Evolutionary conservation across 345 rosid genomes (phyloP).

Genomic region (Jatropha curcas): DNA sequence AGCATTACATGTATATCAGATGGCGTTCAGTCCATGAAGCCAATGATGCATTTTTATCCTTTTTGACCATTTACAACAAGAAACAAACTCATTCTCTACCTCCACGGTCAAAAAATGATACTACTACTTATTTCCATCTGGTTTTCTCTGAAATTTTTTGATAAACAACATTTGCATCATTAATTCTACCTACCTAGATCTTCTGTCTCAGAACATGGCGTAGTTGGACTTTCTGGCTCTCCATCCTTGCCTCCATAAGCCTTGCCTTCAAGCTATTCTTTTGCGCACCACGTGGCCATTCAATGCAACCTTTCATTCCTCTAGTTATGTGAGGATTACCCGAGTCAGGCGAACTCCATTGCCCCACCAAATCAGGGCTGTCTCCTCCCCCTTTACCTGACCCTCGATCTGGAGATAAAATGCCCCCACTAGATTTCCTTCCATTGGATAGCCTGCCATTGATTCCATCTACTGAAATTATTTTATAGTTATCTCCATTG

Average conservation of each 20-base stretch:
- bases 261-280: constrained; percentile 86
- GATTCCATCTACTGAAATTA: constrained; percentile 62
- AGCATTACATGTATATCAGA: constrained; percentile 2
- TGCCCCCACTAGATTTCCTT: constrained; percentile 60
- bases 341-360: constrained; percentile 85
- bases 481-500: constrained; percentile 64
- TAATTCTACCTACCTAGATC: constrained; percentile 45
- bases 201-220: constrained; percentile 88
- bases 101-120: background rate
- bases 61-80: constrained; percentile 6
- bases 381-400: constrained; percentile 59
- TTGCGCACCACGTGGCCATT: constrained; percentile 83
- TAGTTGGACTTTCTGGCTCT: constrained; percentile 78
- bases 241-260: constrained; percentile 88
- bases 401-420: constrained; percentile 60
- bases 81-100: background rate
- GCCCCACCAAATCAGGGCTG: constrained; percentile 62
- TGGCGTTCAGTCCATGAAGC: constrained; percentile 12
- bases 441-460: constrained; percentile 72
- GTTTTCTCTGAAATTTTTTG: constrained; percentile 14
- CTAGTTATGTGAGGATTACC: constrained; percentile 62
- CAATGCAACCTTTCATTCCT: constrained; percentile 98
- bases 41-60: background rate
- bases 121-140: constrained; percentile 13
- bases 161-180: constrained; percentile 18